phyloP scores from a whole-genome alignment of 352 stramenopile species.

The Lagenidium sp. region DNA sequence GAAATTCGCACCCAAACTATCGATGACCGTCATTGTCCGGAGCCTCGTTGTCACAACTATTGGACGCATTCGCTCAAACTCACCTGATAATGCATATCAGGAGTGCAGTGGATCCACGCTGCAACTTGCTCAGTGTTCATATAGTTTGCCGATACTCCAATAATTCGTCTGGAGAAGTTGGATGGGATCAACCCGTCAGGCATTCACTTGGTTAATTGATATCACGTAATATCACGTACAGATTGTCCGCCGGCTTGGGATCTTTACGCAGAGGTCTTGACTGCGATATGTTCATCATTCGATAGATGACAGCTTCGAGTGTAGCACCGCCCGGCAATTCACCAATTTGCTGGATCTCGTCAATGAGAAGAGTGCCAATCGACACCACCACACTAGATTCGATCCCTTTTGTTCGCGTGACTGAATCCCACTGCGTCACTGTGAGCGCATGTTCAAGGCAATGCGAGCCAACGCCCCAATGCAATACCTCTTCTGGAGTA shows the following conservation, averaged over 20 bases:
- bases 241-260: too few relatives aligned
- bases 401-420: constrained; percentile 12
- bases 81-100: constrained; percentile 4
- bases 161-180: constrained; percentile 17
- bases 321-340: constrained; percentile 15
- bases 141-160: constrained; percentile 27
- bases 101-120: constrained; percentile 19
- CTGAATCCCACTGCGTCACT: constrained; percentile 38
- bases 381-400: not conserved
- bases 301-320: constrained; percentile 23
- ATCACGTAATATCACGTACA: too few relatives aligned
- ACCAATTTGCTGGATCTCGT: constrained; percentile 39
- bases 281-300: constrained; percentile 31
- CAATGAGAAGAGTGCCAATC: constrained; percentile 18
- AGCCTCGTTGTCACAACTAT: too few relatives aligned
- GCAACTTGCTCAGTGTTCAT: constrained; percentile 22
- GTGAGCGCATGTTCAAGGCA: too few relatives aligned
- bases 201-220: too few relatives aligned
- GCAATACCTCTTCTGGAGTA: constrained; percentile 41
- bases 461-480: too few relatives aligned
- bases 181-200: not conserved
- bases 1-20: constrained; percentile 34
- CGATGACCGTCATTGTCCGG: too few relatives aligned
- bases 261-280: too few relatives aligned
- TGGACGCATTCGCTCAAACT: too few relatives aligned